Percentiles rank a stretch among this genome's conserved stretches.
These are phyloP conservation scores for Avena atlantica DNA, from an alignment of 176 grass and related monocot species.

Conservation along the genomic window DNA sequence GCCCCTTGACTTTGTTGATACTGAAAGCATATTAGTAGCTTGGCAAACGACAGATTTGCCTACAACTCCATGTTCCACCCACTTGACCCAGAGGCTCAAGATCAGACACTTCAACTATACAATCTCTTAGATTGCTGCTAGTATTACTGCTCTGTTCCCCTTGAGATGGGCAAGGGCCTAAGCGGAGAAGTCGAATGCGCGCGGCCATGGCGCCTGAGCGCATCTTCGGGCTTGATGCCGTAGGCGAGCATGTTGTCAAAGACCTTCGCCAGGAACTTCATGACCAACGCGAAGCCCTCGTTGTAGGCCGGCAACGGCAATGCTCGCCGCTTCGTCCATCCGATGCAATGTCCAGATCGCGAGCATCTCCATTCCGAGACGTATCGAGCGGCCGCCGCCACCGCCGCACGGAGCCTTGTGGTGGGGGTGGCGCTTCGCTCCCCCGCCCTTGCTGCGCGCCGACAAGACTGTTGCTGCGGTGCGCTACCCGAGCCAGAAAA, in stretches of 20 bases:
- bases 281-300: no score
- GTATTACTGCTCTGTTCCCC: background rate
- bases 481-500: background rate
- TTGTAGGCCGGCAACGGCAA: no score
- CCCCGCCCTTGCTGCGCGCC: background rate
- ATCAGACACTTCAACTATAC: background rate
- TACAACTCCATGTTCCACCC: background rate
- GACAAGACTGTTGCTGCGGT: background rate
- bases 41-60: background rate
- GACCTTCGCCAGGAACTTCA: no score
- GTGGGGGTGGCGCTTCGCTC: background rate
- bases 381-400: background rate
- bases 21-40: background rate
- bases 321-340: background rate
- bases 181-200: background rate
- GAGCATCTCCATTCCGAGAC: background rate
- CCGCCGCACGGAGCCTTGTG: background rate
- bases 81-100: constrained; percentile 7
- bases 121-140: background rate
- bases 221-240: no score
- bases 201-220: background rate
- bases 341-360: background rate
- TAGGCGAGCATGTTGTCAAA: no score
- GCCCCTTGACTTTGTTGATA: background rate
- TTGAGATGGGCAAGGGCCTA: background rate